These are phyloP conservation scores for Corylus avellana DNA, from an alignment of 306 rosid species.

Conservation along the genomic window DNA sequence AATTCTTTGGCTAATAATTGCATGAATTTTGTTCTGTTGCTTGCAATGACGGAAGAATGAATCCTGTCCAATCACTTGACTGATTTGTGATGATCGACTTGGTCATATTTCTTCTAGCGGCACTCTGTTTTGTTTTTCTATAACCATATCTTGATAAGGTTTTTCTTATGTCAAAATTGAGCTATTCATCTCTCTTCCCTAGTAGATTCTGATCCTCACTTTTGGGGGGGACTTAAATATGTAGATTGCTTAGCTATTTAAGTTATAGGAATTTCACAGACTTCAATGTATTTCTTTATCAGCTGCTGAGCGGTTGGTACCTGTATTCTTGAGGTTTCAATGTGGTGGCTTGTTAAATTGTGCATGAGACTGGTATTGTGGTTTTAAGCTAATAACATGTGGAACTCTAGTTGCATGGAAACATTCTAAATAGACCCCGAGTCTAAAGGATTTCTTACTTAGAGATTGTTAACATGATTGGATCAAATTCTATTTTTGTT, in stretches of 20 bases:
- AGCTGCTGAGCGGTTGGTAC: not conserved
- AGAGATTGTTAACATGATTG: constrained; percentile 17
- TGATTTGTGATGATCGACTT: not conserved
- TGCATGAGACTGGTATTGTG: not conserved
- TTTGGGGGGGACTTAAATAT: not conserved
- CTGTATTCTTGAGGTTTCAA: not conserved
- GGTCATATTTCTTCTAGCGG: not conserved
- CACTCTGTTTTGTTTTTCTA: not conserved
- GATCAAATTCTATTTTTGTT: constrained; percentile 11
- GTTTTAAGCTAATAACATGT: not conserved
- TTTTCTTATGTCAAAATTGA: not conserved
- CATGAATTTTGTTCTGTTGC: not conserved
- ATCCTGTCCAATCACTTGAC: not conserved
- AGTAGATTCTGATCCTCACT: not conserved
- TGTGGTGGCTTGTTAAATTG: not conserved
- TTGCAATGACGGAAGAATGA: not conserved
- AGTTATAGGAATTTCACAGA: too few species aligned
- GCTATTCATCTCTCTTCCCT: not conserved
- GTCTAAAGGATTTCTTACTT: not conserved
- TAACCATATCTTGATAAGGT: not conserved
- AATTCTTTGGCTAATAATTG: not conserved
- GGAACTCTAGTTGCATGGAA: not conserved
- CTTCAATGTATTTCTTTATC: not conserved
- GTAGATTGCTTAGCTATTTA: too few species aligned
- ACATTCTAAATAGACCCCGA: constrained; percentile 32